Percentiles rank a stretch among this genome's conserved stretches.
phyloP scores from a whole-genome alignment of 2,329 filamentous ascomycete species.

The Nothopassalora personata region DNA sequence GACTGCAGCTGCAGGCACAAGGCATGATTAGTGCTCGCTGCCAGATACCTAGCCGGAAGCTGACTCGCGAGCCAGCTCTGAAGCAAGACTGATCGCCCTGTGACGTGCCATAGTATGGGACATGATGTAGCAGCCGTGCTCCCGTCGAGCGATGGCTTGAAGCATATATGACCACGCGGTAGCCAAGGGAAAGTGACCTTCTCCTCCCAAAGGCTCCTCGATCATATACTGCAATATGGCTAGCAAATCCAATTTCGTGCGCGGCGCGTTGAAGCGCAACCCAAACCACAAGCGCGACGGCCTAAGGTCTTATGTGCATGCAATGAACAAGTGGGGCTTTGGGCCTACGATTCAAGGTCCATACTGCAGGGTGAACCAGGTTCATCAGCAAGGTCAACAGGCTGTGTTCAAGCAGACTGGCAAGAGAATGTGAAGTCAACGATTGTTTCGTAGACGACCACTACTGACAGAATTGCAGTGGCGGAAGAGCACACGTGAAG shows the following conservation, averaged over 20 bases:
- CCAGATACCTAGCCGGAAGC: neutral
- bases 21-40: neutral
- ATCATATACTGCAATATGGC: conserved; percentile 1
- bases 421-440: conserved; percentile 31
- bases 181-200: neutral
- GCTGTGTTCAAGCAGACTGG: conserved; percentile 35
- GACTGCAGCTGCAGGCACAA: neutral
- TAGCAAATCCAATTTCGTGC: conserved; percentile 12
- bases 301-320: conserved; percentile 29
- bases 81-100: neutral
- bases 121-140: neutral
- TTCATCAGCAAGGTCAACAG: conserved; percentile 45
- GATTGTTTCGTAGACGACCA: neutral
- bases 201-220: neutral
- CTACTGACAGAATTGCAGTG: conserved; percentile 18
- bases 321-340: conserved; percentile 42
- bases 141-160: neutral
- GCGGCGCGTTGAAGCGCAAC: conserved; percentile 26
- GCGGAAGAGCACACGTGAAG: conserved; percentile 44
- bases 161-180: neutral
- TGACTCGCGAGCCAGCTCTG: neutral
- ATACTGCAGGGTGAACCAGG: conserved; percentile 49
- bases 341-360: conserved; percentile 58
- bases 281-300: conserved; percentile 27
- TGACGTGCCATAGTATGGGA: neutral